Conservation (phyloP, 2,329 filamentous ascomycete genomes). For the Shiraia bambusicola region DNA sequence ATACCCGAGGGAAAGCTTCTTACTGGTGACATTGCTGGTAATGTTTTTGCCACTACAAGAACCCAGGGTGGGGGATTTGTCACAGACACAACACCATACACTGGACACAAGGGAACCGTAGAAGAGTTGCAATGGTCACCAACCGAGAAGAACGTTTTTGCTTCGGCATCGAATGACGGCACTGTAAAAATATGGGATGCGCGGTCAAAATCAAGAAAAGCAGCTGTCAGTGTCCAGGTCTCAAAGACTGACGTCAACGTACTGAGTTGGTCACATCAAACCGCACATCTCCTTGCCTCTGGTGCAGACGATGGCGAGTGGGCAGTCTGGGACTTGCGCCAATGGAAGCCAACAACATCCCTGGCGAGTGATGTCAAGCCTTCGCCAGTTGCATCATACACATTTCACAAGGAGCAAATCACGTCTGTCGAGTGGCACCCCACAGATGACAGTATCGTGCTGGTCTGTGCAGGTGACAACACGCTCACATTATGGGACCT, state of each 20-base stretch:
- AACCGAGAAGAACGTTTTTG: constrained; percentile 88
- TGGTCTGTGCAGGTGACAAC: constrained; percentile 88
- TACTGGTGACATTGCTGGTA: constrained; percentile 86
- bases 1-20: constrained; percentile 80
- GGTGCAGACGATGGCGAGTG: constrained; percentile 92
- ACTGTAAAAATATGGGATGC: constrained; percentile 96
- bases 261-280: constrained; percentile 90
- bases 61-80: constrained; percentile 87
- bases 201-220: constrained; percentile 81
- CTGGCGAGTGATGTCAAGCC: constrained; percentile 56
- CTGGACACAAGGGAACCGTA: constrained; percentile 79
- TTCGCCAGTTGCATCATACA: constrained; percentile 86
- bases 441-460: constrained; percentile 92
- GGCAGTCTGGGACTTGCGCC: constrained; percentile 93
- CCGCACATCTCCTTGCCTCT: constrained; percentile 83
- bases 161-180: constrained; percentile 90
- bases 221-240: constrained; percentile 84
- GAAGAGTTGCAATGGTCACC: constrained; percentile 98
- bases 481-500: constrained; percentile 96
- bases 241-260: constrained; percentile 91
- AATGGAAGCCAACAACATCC: constrained; percentile 75
- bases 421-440: constrained; percentile 97
- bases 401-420: constrained; percentile 95
- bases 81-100: constrained; percentile 80
- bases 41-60: constrained; percentile 84